Evolutionary conservation across 768 basidiomycete species (phyloP), one percentile per base, ranked within the genome.

Genomic region (Phlebiopsis gigantea): DNA sequence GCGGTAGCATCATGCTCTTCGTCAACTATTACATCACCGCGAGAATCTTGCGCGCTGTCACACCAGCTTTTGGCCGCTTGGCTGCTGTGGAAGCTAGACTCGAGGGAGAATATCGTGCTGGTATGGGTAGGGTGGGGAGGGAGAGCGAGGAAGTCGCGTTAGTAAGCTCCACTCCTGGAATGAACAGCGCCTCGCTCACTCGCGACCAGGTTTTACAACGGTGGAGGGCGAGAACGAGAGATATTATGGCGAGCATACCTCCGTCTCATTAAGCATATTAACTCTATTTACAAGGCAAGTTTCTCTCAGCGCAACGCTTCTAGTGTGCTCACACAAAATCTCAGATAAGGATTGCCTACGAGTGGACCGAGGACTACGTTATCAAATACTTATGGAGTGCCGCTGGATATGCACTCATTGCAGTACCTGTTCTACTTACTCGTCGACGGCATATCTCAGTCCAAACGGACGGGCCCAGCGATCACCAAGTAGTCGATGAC

Each of bases 371-470:
- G 67, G 95, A 97, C 73, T 94, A 92, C 62, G 88, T 97, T 19
- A 93, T 97, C 77, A 97, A 97, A 70, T 98, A 97, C 68, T 73
- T 91, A 8, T 97, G 93, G 95, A 93, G 90, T 9, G 94, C 94
- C 0, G 86, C 85, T 4, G 96, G 96, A 0, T 98, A 98, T 69
- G 80, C 79, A 4, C 78, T 98, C 21, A 98, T 98, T 66, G 90
- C 93, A 7, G 86, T 98, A 0, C 96, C 95, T 0, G 79, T 96
- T 19, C 74, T 96, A 39, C 84, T 90, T 64, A 89, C 87, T 0
- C 76, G 84, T 17, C 59, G 34, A 39, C 57, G 61, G 65, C 65
- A 63, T 56, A 59, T 68, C 31, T 68, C 61, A 24, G 58, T 69
- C 25, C 67, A 55, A 52, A 60, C 56, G 44, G 60, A 39, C 31